phyloP scores from a whole-genome alignment of 1,139 yeast genomes.

The Oligophagozyma castellii region DNA sequence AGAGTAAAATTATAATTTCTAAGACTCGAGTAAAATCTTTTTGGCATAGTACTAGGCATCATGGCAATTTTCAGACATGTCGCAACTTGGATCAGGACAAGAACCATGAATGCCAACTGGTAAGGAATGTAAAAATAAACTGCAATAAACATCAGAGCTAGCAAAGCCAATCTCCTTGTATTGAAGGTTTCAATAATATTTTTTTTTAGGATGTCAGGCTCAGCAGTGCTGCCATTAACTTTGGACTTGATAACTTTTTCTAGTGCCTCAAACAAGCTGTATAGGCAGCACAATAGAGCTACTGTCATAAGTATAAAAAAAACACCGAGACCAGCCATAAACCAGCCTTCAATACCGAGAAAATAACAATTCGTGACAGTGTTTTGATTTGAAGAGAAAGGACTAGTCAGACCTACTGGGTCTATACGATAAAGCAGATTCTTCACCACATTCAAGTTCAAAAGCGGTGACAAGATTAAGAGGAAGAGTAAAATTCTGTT shows the following conservation, averaged over 20 bases:
- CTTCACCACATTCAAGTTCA: slow-evolving; percentile 20
- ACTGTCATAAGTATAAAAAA: slow-evolving; percentile 40
- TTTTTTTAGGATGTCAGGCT: neutral
- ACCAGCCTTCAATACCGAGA: slow-evolving; percentile 51
- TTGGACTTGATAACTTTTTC: slow-evolving; percentile 6
- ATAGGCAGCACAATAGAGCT: slow-evolving; percentile 28
- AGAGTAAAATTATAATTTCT: slow-evolving; percentile 42
- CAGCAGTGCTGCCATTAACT: neutral
- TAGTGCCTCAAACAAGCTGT: slow-evolving; percentile 5
- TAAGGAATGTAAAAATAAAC: slow-evolving; percentile 61
- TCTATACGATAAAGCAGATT: slow-evolving; percentile 33
- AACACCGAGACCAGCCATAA: slow-evolving; percentile 46
- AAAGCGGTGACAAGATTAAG: slow-evolving; percentile 30
- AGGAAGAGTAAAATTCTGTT: slow-evolving; percentile 14
- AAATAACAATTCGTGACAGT: slow-evolving; percentile 34
- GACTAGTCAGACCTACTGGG: slow-evolving; percentile 37
- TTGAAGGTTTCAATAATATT: slow-evolving; percentile 4
- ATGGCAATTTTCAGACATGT: slow-evolving; percentile 29
- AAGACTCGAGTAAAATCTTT: slow-evolving; percentile 11
- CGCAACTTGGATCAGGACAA: slow-evolving; percentile 38
- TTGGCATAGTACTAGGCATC: slow-evolving; percentile 2
- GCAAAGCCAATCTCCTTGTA: slow-evolving; percentile 26
- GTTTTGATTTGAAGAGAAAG: slow-evolving; percentile 13
- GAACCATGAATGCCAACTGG: slow-evolving; percentile 57
- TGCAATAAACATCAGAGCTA: slow-evolving; percentile 27